Conservation (phyloP, 108 stramenopile species). For the Stephanodiscus minutulus region DNA sequence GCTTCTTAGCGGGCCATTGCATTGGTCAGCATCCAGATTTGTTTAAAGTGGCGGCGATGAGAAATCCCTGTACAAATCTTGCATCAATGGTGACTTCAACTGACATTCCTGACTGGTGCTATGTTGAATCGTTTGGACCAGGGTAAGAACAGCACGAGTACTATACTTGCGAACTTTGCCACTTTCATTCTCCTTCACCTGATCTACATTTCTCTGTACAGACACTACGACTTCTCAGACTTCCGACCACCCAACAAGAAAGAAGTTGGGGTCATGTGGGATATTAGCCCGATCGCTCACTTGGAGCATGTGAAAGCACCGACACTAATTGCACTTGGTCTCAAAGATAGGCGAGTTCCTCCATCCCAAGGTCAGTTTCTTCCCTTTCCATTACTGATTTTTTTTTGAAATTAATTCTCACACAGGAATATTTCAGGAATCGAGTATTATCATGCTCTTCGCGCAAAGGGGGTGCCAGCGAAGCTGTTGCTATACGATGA, state of each 20-base stretch:
- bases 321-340: conserved; percentile 84
- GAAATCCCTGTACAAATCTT: conserved; percentile 95
- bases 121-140: conserved; percentile 71
- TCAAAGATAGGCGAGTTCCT: conserved; percentile 75
- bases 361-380: conserved; percentile 57
- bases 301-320: conserved; percentile 80
- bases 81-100: conserved; percentile 85
- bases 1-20: conserved; percentile 85
- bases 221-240: conserved; percentile 55
- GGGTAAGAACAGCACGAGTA: conserved; percentile 15
- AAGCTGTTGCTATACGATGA: conserved; percentile 78
- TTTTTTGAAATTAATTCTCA: conserved; percentile 5
- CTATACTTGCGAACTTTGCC: not conserved
- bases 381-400: not conserved
- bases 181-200: not conserved
- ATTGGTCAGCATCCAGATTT: conserved; percentile 83
- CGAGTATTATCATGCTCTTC: conserved; percentile 77
- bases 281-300: conserved; percentile 69
- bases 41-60: conserved; percentile 87
- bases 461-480: conserved; percentile 60
- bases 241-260: conserved; percentile 60
- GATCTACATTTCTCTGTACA: not conserved
- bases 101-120: conserved; percentile 96
- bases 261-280: conserved; percentile 65
- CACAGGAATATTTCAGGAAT: conserved; percentile 79